A percentile compares a stretch with the other conserved stretches of the same genome.
Evolutionary conservation across 208 protist species (phyloP).

Genomic region (Leishmania amazonensis): DNA sequence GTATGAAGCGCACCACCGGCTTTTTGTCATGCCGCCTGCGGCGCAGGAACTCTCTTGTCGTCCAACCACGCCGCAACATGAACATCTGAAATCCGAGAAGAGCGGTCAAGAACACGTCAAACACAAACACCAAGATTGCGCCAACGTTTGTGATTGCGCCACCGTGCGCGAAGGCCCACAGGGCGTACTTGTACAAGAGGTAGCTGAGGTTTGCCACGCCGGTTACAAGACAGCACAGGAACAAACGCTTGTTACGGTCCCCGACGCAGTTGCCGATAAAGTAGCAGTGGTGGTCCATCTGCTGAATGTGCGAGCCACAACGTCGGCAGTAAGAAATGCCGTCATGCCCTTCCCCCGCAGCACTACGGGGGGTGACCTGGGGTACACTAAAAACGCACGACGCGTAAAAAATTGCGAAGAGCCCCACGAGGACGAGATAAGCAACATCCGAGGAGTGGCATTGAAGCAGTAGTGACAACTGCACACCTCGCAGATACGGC

Average conservation of each 20-base stretch:
- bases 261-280: conserved; percentile 73
- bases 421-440: conserved; percentile 32
- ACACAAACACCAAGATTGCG: conserved; percentile 38
- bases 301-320: conserved; percentile 36
- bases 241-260: conserved; percentile 32
- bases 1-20: neutral
- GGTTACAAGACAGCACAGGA: conserved; percentile 38
- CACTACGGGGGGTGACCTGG: conserved; percentile 40
- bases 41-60: conserved; percentile 40
- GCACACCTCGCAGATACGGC: conserved; percentile 8
- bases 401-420: conserved; percentile 40
- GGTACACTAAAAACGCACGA: conserved; percentile 51
- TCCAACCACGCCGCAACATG: conserved; percentile 28
- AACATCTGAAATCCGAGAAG: conserved; percentile 44
- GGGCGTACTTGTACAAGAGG: conserved; percentile 39
- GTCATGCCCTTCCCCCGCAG: conserved; percentile 17
- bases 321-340: conserved; percentile 5
- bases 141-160: conserved; percentile 36
- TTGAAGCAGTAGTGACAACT: conserved; percentile 12
- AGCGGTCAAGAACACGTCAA: conserved; percentile 27
- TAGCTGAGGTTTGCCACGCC: conserved; percentile 53
- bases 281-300: conserved; percentile 74
- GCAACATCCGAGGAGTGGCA: conserved; percentile 32
- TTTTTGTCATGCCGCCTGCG: conserved; percentile 8
- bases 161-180: conserved; percentile 40